A percentile compares a stretch with the other conserved stretches of the same genome.
These are phyloP conservation scores for Eucalyptus sp. DNA, from an alignment of 345 rosid genomes.

Conservation along the genomic window DNA sequence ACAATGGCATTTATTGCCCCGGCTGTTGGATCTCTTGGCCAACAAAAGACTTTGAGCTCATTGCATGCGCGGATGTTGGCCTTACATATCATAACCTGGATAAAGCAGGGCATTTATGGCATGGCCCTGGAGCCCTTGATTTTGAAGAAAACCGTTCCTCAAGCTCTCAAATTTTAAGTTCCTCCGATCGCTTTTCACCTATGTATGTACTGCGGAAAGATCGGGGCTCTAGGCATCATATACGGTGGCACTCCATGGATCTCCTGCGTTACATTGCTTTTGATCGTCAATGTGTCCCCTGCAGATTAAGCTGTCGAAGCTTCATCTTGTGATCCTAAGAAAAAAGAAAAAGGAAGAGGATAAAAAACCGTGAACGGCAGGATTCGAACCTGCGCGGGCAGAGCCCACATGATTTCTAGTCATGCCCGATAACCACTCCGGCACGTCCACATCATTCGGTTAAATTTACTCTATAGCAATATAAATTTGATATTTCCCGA, in stretches of 20 bases:
- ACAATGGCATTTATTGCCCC: not conserved
- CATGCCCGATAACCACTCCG: constrained; percentile 99
- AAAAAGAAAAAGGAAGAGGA: not conserved
- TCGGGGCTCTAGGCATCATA: not conserved
- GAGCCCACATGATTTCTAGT: constrained; percentile 96
- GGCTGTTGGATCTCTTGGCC: not conserved
- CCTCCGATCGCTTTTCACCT: not conserved
- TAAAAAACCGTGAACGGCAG: constrained; percentile 29
- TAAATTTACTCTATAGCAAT: rapidly evolving
- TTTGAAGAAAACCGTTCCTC: not conserved
- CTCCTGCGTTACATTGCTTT: too few species aligned
- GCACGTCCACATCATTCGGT: constrained; percentile 40
- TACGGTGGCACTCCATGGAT: not conserved
- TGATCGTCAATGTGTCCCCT: too few species aligned
- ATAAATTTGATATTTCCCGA: rapidly evolving
- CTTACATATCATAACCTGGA: not conserved
- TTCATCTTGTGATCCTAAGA: too few species aligned
- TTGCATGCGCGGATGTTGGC: not conserved
- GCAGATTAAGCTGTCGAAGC: too few species aligned
- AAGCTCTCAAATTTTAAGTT: not conserved
- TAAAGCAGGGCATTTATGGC: not conserved
- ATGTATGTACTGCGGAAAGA: not conserved
- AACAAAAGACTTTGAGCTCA: rapidly evolving
- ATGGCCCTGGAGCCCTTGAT: not conserved
- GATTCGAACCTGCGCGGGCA: constrained; percentile 93